Conservation (phyloP, 768 basidiomycete genomes). For the Neoboletus brunneissimus region DNA sequence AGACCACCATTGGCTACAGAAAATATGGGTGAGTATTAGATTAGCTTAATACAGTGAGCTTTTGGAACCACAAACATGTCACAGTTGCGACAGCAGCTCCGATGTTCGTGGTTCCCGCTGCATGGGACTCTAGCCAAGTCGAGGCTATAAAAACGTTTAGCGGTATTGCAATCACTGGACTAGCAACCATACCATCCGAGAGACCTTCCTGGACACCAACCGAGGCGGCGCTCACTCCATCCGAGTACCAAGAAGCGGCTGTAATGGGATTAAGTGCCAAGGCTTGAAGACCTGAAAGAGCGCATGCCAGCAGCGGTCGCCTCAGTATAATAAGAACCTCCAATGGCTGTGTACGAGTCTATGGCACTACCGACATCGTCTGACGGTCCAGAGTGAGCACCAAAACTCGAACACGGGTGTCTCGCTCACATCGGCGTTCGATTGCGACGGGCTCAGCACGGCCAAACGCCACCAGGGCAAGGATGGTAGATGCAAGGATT, state of each 20-base stretch:
- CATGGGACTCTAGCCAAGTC: conserved; percentile 15
- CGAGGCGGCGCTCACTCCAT: conserved; percentile 18
- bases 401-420: neutral
- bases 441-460: conserved; percentile 37
- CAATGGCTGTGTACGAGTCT: conserved; percentile 38
- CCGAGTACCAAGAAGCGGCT: conserved; percentile 20
- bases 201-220: conserved; percentile 11
- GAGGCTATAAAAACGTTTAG: conserved; percentile 12
- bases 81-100: conserved; percentile 15
- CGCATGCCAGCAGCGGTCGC: conserved; percentile 26
- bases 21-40: neutral
- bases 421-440: conserved; percentile 43
- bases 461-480: conserved; percentile 34
- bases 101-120: neutral
- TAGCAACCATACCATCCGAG: conserved; percentile 15
- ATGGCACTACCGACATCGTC: conserved; percentile 39
- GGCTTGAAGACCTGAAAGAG: neutral
- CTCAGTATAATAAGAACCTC: conserved; percentile 30
- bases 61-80: conserved; percentile 24
- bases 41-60: neutral
- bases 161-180: neutral
- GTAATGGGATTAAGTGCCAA: neutral
- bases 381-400: conserved; percentile 6
- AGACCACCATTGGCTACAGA: conserved; percentile 50
- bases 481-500: conserved; percentile 35